Conservation (phyloP, 2,329 filamentous ascomycete species). For the Pseudogymnoascus sp. region DNA sequence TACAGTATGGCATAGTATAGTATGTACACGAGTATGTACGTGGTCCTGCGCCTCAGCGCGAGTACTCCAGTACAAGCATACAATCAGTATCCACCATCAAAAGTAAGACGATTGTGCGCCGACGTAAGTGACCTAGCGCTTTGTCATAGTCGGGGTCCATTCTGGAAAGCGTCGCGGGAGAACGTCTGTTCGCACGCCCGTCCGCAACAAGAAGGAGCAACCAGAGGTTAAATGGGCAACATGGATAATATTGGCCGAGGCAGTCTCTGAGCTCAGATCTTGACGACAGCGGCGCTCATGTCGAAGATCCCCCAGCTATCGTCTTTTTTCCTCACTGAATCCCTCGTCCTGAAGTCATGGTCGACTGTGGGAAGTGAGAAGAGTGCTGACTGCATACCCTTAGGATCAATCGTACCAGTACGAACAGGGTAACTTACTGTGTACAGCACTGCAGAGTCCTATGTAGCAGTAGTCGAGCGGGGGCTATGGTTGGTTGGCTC, state of each 20-base stretch:
- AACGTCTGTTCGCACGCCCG: background rate
- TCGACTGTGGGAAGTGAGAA: constrained; percentile 5
- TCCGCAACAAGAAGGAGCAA: background rate
- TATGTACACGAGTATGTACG: background rate
- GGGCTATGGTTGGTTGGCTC: constrained; percentile 4
- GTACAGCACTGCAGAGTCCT: background rate
- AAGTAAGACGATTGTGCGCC: constrained; percentile 5
- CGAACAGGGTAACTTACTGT: background rate
- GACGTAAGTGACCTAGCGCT: background rate
- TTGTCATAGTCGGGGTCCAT: constrained; percentile 1
- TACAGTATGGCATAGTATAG: background rate
- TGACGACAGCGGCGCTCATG: background rate
- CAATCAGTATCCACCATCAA: background rate
- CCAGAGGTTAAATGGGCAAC: background rate
- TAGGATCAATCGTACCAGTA: constrained; percentile 9
- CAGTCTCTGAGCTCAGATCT: background rate
- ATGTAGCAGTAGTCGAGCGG: background rate
- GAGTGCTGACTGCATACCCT: constrained; percentile 5
- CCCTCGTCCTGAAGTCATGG: background rate
- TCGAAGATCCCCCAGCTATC: background rate
- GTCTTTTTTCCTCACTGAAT: background rate
- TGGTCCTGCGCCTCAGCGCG: background rate
- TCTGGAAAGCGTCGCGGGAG: background rate
- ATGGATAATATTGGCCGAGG: background rate
- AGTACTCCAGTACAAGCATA: background rate